Percentiles rank a stretch among this genome's conserved stretches.
Conservation (phyloP, 257 asterid species). For the Nicotiana sylvestris region DNA sequence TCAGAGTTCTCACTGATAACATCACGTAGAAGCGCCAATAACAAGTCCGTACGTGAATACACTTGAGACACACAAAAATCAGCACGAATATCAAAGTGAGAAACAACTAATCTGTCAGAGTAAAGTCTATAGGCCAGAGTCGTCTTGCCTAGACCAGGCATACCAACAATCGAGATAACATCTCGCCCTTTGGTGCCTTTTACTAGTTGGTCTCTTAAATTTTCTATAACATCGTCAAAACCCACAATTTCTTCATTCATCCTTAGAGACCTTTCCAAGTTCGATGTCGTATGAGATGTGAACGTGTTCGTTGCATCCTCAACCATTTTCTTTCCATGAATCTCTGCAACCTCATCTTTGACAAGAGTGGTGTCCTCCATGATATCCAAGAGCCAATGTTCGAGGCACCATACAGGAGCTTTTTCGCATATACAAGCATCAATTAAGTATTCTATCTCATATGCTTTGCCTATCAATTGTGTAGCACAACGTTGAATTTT, state of each 20-base stretch:
- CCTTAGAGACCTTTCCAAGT: neutral
- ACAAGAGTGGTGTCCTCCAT: neutral
- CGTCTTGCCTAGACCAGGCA: no score
- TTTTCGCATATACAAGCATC: conserved; percentile 9
- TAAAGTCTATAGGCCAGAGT: no score
- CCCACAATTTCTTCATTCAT: neutral
- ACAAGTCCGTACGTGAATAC: neutral
- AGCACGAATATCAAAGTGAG: no score
- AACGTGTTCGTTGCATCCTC: neutral
- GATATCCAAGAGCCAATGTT: conserved; percentile 2
- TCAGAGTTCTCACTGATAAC: no score
- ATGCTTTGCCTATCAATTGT: neutral
- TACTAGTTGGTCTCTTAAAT: neutral
- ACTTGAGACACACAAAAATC: no score
- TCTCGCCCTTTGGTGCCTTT: neutral
- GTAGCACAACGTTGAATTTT: no score
- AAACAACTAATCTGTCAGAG: no score
- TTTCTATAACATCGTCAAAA: neutral
- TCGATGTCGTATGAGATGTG: neutral
- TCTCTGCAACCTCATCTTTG: neutral
- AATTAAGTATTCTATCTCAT: conserved; percentile 20
- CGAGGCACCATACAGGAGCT: conserved; percentile 9
- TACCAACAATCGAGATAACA: neutral
- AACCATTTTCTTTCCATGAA: neutral
- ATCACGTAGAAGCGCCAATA: neutral